Evolutionary conservation across 2,329 filamentous ascomycete species (phyloP).

Genomic region (Stemphylium beticola): DNA sequence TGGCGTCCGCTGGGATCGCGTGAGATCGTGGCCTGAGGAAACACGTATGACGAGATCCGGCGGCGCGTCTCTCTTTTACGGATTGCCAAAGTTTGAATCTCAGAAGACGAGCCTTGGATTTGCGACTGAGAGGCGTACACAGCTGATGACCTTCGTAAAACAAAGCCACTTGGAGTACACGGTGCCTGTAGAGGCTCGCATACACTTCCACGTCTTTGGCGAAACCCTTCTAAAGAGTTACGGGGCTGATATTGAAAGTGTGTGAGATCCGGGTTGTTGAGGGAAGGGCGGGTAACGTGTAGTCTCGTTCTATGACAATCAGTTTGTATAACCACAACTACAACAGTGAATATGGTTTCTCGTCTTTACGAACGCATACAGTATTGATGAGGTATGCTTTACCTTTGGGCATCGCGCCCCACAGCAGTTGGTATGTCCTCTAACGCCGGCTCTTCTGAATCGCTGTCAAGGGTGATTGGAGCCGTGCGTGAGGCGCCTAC

Average conservation of each 20-base stretch:
- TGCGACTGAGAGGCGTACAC: background rate
- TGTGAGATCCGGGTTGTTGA: background rate
- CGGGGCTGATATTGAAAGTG: background rate
- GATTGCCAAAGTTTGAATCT: background rate
- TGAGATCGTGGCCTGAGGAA: background rate
- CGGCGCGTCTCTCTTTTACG: background rate
- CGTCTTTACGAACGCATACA: background rate
- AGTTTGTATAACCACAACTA: background rate
- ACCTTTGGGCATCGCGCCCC: background rate
- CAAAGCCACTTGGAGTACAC: background rate
- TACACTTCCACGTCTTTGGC: background rate
- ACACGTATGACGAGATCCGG: background rate
- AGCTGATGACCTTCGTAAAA: background rate
- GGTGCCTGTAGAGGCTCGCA: background rate
- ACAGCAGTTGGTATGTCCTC: background rate
- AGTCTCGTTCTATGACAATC: background rate
- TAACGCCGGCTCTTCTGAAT: background rate
- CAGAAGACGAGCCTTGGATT: background rate
- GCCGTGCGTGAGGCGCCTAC: conserved; percentile 1
- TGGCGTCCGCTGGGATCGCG: background rate
- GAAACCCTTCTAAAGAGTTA: background rate
- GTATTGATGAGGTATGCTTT: background rate
- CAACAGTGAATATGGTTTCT: background rate
- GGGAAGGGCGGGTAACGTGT: background rate
- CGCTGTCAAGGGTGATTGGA: conserved; percentile 23